Percentiles rank a stretch among this genome's conserved stretches.
Evolutionary conservation across 495 filamentous ascomycete species (phyloP).

Genomic region (Xanthoparmelia taractica): DNA sequence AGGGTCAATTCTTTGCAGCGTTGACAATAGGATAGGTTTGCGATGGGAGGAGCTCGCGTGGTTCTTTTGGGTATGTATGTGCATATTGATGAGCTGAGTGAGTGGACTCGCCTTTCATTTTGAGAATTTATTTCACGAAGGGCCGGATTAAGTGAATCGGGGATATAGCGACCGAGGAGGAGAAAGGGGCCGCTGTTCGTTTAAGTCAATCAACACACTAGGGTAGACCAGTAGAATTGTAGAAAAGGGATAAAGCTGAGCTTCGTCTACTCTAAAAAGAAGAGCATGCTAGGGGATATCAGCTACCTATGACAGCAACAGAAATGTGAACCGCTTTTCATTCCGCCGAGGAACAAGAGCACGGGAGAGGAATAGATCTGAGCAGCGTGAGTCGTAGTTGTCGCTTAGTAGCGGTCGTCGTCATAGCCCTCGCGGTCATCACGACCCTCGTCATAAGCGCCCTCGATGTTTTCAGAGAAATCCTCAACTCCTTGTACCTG

Average conservation of each 20-base stretch:
- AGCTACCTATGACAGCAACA: neutral
- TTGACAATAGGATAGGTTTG: neutral
- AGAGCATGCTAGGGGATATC: neutral
- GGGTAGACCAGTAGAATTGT: neutral
- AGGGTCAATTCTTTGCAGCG: too few relatives aligned
- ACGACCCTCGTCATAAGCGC: neutral
- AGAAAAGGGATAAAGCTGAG: neutral
- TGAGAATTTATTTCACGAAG: neutral
- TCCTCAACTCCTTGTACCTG: conserved; percentile 1
- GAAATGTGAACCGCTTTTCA: neutral
- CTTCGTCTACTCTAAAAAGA: neutral
- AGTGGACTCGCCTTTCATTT: neutral
- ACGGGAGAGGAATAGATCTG: neutral
- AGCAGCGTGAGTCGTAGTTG: neutral
- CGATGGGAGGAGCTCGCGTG: neutral
- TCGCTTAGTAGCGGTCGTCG: conserved; percentile 2
- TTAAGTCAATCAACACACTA: neutral
- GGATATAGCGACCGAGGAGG: neutral
- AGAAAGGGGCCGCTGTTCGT: neutral
- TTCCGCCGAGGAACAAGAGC: neutral
- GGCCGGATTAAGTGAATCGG: neutral
- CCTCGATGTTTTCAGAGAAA: neutral
- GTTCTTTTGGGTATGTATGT: too few relatives aligned
- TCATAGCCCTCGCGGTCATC: neutral
- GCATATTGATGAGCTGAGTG: too few relatives aligned